Evolutionary conservation across 768 basidiomycete species (phyloP).

Genomic region (Hysterangium stoloniferum): DNA sequence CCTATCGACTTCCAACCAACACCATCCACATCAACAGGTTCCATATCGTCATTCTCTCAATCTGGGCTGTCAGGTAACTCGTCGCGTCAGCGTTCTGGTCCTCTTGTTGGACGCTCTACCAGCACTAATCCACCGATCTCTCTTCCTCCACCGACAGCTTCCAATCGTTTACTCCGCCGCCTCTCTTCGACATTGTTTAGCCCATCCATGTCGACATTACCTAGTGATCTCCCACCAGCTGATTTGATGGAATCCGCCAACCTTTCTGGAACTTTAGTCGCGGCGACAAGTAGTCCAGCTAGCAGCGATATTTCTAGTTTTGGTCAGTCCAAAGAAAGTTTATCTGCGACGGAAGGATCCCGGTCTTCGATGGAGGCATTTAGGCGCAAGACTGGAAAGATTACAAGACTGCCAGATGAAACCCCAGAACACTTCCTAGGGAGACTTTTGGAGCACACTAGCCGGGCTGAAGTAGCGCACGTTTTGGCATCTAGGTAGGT

Average conservation of each 20-base stretch:
- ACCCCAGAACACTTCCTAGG: constrained; percentile 61
- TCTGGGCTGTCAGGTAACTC: neutral
- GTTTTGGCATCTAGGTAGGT: constrained; percentile 75
- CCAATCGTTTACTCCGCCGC: constrained; percentile 5
- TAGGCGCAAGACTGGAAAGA: constrained; percentile 18
- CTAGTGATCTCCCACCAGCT: neutral
- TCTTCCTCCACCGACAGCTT: neutral
- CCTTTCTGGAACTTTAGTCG: neutral
- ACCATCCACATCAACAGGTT: constrained; percentile 5
- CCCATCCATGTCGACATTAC: neutral
- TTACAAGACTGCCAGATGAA: constrained; percentile 48
- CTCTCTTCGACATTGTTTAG: constrained; percentile 10
- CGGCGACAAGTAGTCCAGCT: neutral
- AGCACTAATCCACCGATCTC: neutral
- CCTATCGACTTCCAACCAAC: neutral
- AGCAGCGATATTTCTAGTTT: constrained; percentile 3
- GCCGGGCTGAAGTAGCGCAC: constrained; percentile 70
- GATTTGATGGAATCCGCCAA: neutral
- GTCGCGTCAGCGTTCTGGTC: neutral
- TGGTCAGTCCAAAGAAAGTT: neutral
- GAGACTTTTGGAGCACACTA: constrained; percentile 55
- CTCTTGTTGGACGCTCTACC: neutral
- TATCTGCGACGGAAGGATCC: neutral
- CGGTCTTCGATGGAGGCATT: neutral
- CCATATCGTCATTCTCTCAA: constrained; percentile 2